These are phyloP conservation scores for Leccinum fibrillosum DNA, from an alignment of 768 basidiomycete species.

Conservation along the genomic window DNA sequence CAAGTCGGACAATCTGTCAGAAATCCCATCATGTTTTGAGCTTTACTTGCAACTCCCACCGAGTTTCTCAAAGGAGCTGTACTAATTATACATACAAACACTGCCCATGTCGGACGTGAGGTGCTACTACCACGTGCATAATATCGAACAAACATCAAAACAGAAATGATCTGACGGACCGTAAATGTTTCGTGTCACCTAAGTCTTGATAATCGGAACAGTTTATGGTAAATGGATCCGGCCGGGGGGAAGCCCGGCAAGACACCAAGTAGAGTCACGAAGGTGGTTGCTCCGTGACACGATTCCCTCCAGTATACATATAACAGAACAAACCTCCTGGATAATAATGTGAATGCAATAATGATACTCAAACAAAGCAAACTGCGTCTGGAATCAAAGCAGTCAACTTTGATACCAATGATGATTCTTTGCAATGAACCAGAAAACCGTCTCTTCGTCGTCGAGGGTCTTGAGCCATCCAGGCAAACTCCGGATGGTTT, in stretches of 20 bases:
- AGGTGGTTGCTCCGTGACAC: background rate
- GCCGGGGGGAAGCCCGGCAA: too few species aligned
- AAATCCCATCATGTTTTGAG: background rate
- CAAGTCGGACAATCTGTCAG: background rate
- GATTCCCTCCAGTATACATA: background rate
- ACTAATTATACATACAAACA: background rate
- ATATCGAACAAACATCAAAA: background rate
- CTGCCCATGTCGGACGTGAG: background rate
- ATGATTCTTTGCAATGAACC: conserved; percentile 52
- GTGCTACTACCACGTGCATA: background rate
- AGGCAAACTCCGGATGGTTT: conserved; percentile 11
- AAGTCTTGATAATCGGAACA: too few species aligned
- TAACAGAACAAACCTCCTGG: background rate
- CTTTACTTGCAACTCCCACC: background rate
- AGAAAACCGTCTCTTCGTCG: conserved; percentile 50
- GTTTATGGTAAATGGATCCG: too few species aligned
- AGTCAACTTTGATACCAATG: conserved; percentile 65
- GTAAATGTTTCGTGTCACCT: too few species aligned
- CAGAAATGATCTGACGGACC: background rate
- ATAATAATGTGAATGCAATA: conserved; percentile 11
- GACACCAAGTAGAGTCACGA: too few species aligned
- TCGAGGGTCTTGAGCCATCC: conserved; percentile 39
- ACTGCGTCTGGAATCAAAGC: background rate
- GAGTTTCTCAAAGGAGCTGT: background rate
- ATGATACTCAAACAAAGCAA: conserved; percentile 14